phyloP scores from a whole-genome alignment of 129 eudicot genomes.

The Ambrosia trifida region DNA sequence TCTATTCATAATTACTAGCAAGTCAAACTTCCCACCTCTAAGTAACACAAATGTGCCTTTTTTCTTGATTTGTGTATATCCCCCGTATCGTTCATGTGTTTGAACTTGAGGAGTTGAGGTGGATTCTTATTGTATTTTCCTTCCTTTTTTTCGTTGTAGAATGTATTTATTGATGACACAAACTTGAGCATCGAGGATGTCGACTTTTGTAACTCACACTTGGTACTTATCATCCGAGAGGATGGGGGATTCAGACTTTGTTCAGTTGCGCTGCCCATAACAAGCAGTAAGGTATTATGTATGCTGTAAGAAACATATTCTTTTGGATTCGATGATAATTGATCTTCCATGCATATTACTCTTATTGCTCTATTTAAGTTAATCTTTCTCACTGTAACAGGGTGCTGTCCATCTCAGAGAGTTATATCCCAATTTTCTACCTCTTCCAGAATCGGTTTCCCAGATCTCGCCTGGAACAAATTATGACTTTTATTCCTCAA shows the following conservation, averaged over 20 bases:
- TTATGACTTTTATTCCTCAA: constrained; percentile 79
- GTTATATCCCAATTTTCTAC: constrained; percentile 56
- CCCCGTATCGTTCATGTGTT: neutral
- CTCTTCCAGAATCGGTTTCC: constrained; percentile 79
- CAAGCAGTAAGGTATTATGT: constrained; percentile 48
- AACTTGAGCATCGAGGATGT: constrained; percentile 65
- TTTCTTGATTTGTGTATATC: neutral
- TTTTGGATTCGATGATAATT: neutral
- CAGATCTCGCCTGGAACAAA: constrained; percentile 87
- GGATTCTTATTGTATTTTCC: neutral
- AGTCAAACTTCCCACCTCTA: constrained; percentile 11
- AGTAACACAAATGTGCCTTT: neutral
- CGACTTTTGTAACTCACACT: constrained; percentile 71
- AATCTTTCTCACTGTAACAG: constrained; percentile 39
- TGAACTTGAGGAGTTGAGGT: constrained; percentile 1
- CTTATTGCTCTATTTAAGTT: constrained; percentile 2
- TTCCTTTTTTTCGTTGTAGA: constrained; percentile 43
- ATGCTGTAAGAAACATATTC: neutral
- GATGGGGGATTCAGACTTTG: constrained; percentile 55
- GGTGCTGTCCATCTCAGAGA: constrained; percentile 59
- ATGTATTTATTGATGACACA: constrained; percentile 59
- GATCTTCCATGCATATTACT: constrained; percentile 2
- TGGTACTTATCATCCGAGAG: constrained; percentile 67
- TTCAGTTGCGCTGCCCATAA: constrained; percentile 66
- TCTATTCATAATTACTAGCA: neutral